These are phyloP conservation scores for Sungouiozyma intestinalis DNA, from an alignment of 805 yeast genomes.

Conservation along the genomic window DNA sequence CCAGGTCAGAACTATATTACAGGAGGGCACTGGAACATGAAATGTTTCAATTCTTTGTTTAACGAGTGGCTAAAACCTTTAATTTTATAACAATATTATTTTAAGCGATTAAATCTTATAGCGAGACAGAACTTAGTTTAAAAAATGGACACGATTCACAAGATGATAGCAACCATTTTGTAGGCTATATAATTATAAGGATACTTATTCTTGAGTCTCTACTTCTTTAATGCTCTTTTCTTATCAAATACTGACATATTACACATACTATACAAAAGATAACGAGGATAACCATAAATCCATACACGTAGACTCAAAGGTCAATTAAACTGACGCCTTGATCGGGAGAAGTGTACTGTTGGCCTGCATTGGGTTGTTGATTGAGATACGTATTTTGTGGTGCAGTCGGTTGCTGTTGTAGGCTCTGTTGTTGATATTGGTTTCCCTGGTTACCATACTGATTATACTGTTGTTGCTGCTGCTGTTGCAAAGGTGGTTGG, in stretches of 20 bases:
- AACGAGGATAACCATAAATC: background rate
- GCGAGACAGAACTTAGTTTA: too few relatives aligned
- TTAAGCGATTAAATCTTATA: too few relatives aligned
- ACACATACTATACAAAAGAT: background rate
- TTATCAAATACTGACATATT: background rate
- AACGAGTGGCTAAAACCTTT: too few relatives aligned
- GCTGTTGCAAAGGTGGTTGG: conserved; percentile 4
- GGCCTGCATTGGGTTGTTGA: conserved; percentile 17
- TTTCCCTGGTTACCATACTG: conserved; percentile 1
- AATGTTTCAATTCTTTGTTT: too few relatives aligned
- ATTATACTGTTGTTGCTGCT: conserved; percentile 2
- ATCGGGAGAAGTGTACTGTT: conserved; percentile 16
- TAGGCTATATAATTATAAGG: too few relatives aligned
- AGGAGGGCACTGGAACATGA: too few relatives aligned
- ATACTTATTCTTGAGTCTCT: too few relatives aligned
- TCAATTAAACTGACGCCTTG: conserved; percentile 25
- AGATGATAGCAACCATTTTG: too few relatives aligned
- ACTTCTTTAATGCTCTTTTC: background rate
- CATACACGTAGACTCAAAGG: conserved; percentile 6
- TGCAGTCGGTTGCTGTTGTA: background rate
- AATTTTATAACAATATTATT: too few relatives aligned
- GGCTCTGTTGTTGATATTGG: conserved; percentile 2
- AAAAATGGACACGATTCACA: too few relatives aligned
- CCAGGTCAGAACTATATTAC: too few relatives aligned
- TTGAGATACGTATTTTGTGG: conserved; percentile 1